Base-by-base conservation (phyloP, 495 filamentous ascomycete species). In the Letharia lupina region DNA sequence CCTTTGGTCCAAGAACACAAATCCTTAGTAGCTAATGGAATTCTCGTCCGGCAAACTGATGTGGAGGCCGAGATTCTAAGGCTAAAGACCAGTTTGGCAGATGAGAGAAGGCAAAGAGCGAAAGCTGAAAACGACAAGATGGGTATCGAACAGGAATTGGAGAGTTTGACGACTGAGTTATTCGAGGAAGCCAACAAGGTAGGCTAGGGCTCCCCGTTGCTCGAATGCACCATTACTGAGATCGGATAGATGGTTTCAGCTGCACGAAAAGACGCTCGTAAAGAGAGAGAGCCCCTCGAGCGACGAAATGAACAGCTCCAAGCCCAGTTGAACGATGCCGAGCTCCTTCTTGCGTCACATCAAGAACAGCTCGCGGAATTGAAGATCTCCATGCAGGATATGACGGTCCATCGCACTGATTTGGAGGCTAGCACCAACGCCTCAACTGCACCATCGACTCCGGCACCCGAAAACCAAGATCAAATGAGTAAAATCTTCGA, bases 101-200 rank as follows among this genome's bases (percentile, higher is more conserved):
- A 88, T 57, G 89, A 91, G 76, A 81, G 77, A 61, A 78, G 77
- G 48, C 80, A 82, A 70, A 81, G 87, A 63, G 77, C 75, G 5
- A 76, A 78, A 37, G 83, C 81, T 39, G 89, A 91, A 74, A 87
- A 86, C 73, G 86, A 86, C 35, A 91, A 89, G 78, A 86, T 85
- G 73, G 79, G 77, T 37, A 90, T 91, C 54, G 90, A 92, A 68
- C 81, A 83, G 66, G 94, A 98, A 76, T 79, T 98, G 41, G 94
- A 98, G 76, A 87, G 84, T 58, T 77, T 98, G 62, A 97, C 95
- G 15, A 84, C 91, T 7, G 91, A 89, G 37, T 80, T 98, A 23
- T 98, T 98, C 67, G 91, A 96, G 74, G 93, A 98, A 80, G 94
- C 94, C 42, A 96, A 98, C 74, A 84, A 83, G 81, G 87, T 89